Evolutionary conservation across 805 yeast species (phyloP).

Genomic region (Pichia thaimueangensis): DNA sequence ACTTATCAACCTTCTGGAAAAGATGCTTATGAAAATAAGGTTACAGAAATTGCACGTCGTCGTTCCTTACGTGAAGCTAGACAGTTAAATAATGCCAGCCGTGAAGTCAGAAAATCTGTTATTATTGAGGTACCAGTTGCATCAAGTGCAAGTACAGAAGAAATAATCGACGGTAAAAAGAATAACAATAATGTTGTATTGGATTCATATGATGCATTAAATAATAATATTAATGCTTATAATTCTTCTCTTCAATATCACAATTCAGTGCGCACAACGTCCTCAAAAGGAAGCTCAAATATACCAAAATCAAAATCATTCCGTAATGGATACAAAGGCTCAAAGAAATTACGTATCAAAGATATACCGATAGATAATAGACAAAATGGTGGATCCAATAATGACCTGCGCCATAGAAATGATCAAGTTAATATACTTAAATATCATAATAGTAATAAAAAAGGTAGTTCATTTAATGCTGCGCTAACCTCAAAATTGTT

Average conservation of each 20-base stretch:
- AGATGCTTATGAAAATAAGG: conserved; percentile 59
- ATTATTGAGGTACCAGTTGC: conserved; percentile 59
- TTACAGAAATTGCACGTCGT: conserved; percentile 70
- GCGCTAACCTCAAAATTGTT: conserved; percentile 54
- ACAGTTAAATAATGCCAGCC: conserved; percentile 45
- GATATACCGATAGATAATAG: conserved; percentile 25
- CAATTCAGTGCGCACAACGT: conserved; percentile 9
- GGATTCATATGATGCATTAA: neutral
- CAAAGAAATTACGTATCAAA: conserved; percentile 25
- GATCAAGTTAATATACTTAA: conserved; percentile 9
- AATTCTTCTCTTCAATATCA: neutral
- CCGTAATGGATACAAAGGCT: conserved; percentile 23
- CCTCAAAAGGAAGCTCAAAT: conserved; percentile 3
- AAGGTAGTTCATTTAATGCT: conserved; percentile 32
- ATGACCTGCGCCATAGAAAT: neutral
- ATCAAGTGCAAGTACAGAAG: conserved; percentile 27
- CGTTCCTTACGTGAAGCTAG: conserved; percentile 68
- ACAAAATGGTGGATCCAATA: neutral
- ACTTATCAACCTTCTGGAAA: conserved; percentile 16
- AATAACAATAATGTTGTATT: no score
- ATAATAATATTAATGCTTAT: neutral
- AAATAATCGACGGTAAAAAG: neutral
- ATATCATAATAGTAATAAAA: neutral
- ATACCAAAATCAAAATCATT: neutral
- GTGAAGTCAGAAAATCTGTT: conserved; percentile 56